Conservation (phyloP, 495 filamentous ascomycete genomes). For the Evernia prunastri region DNA sequence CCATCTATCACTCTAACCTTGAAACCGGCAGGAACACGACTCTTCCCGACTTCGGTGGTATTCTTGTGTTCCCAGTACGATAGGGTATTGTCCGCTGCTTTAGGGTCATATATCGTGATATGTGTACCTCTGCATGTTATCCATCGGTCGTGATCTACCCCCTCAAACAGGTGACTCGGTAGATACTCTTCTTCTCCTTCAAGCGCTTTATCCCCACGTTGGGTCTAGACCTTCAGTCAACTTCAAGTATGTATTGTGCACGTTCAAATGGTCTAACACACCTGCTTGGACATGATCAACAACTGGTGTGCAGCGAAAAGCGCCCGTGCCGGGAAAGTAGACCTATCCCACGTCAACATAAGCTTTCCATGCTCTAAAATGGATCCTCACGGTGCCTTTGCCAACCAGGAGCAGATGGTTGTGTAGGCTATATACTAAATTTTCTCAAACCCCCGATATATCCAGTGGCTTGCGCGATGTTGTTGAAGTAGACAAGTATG, state of each 20-base stretch:
- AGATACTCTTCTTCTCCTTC: slow-evolving; percentile 20
- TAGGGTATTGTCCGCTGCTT: slow-evolving; percentile 10
- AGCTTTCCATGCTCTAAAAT: slow-evolving; percentile 11
- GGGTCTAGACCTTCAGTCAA: slow-evolving; percentile 2
- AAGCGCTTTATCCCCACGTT: slow-evolving; percentile 18
- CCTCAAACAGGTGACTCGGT: slow-evolving; percentile 14
- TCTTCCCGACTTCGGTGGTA: slow-evolving; percentile 10
- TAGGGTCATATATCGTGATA: slow-evolving; percentile 20
- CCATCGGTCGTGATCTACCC: slow-evolving; percentile 17
- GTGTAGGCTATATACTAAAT: slow-evolving; percentile 3
- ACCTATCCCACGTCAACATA: slow-evolving; percentile 17
- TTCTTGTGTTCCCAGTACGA: slow-evolving; percentile 22
- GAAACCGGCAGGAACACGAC: slow-evolving; percentile 15
- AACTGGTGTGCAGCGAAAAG: background rate
- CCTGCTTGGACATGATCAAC: slow-evolving; percentile 17
- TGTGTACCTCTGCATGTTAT: slow-evolving; percentile 20
- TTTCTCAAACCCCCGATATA: slow-evolving; percentile 4
- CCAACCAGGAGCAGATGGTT: slow-evolving; percentile 6
- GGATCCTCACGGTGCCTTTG: slow-evolving; percentile 11
- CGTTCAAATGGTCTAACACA: slow-evolving; percentile 10
- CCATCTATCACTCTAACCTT: slow-evolving; percentile 20
- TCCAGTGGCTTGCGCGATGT: slow-evolving; percentile 1
- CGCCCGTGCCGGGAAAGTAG: slow-evolving; percentile 1
- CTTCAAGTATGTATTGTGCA: slow-evolving; percentile 12
- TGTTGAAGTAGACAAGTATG: slow-evolving; percentile 8